A percentile compares a stretch with the other conserved stretches of the same genome.
phyloP scores from a whole-genome alignment of 1,284 basidiomycete genomes.

The Ceratobasidium sp. region DNA sequence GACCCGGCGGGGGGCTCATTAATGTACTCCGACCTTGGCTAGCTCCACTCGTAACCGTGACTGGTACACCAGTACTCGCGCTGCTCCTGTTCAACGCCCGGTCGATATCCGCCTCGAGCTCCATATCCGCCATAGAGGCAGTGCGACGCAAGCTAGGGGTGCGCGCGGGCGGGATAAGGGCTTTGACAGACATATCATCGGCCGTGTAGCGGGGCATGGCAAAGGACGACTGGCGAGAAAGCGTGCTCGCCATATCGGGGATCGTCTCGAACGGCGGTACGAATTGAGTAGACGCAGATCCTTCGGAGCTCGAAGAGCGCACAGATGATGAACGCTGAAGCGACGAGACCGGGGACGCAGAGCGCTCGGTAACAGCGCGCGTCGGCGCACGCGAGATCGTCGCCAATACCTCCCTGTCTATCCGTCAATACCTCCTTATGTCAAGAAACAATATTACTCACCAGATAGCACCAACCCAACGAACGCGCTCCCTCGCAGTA shows the following conservation, averaged over 20 bases:
- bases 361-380: constrained; percentile 64
- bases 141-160: constrained; percentile 73
- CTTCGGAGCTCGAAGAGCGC: constrained; percentile 73
- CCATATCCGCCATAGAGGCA: constrained; percentile 81
- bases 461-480: constrained; percentile 92
- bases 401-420: constrained; percentile 75
- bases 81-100: constrained; percentile 48
- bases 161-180: constrained; percentile 71
- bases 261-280: constrained; percentile 76
- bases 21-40: constrained; percentile 67
- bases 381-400: constrained; percentile 60
- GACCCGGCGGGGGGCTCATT: constrained; percentile 73
- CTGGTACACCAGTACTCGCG: constrained; percentile 64
- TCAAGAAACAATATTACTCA: constrained; percentile 59
- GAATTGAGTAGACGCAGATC: constrained; percentile 78
- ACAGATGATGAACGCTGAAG: constrained; percentile 72
- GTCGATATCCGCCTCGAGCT: constrained; percentile 54
- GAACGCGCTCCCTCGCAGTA: constrained; percentile 83
- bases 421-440: constrained; percentile 35
- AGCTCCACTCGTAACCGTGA: constrained; percentile 71
- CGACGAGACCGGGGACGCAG: constrained; percentile 50
- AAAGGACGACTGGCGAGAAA: constrained; percentile 63
- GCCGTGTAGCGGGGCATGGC: constrained; percentile 52
- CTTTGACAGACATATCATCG: constrained; percentile 46
- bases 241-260: constrained; percentile 74